Conservation (phyloP, 1,284 basidiomycete species). For the Ceratobasidium papillatum region DNA sequence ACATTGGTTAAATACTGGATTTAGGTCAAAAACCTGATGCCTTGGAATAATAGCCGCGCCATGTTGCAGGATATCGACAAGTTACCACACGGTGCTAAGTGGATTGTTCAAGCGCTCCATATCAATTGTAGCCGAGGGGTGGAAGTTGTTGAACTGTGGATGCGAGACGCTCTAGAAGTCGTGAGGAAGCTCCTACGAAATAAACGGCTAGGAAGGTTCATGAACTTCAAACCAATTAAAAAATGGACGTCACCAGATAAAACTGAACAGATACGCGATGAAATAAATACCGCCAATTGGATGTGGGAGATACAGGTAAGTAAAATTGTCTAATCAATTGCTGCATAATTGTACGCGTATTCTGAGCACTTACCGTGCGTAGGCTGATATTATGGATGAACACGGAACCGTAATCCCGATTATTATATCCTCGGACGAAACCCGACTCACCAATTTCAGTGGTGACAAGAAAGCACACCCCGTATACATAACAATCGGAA, state of each 20-base stretch:
- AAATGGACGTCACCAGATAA: not conserved
- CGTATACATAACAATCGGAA: constrained; percentile 36
- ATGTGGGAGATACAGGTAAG: constrained; percentile 41
- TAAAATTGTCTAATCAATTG: too few relatives aligned
- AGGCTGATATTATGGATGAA: not conserved
- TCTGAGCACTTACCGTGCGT: not conserved
- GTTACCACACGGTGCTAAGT: not conserved
- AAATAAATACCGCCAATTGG: constrained; percentile 24
- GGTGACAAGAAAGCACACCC: constrained; percentile 40
- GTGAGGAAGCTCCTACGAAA: constrained; percentile 48
- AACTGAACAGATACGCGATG: not conserved
- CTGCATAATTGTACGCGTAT: not conserved
- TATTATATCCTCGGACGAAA: constrained; percentile 37
- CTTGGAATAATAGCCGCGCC: constrained; percentile 4
- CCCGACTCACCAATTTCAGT: constrained; percentile 35
- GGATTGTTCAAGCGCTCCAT: constrained; percentile 24
- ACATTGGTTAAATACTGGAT: not conserved
- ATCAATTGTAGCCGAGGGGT: constrained; percentile 40
- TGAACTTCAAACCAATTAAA: constrained; percentile 2
- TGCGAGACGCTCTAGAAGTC: constrained; percentile 48
- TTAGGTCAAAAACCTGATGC: not conserved
- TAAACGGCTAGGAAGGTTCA: constrained; percentile 22
- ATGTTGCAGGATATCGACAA: constrained; percentile 2
- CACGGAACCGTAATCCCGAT: constrained; percentile 26
- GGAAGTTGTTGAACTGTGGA: constrained; percentile 50